Evolutionary conservation across 352 stramenopile species (phyloP), one percentile per base, ranked within the genome.

Genomic region (Phytophthora macrochlamydospora): DNA sequence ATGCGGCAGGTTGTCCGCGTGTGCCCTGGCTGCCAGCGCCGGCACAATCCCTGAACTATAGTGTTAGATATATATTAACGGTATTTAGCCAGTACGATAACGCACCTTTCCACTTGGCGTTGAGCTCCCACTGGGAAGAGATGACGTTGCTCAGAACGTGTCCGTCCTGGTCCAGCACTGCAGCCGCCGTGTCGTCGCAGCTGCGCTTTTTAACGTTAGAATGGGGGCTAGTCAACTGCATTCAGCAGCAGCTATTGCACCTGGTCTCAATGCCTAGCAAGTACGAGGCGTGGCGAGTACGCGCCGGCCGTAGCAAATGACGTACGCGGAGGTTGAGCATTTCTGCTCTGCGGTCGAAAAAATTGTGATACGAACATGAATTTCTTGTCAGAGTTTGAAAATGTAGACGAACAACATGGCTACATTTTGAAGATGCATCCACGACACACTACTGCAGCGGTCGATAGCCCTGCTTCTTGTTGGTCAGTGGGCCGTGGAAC

Each of bases 221-320:
- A 12, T 8, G 8, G 14, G 2, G 29, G 6, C 43, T 7, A 1
- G 6, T 7, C 43, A 49, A 11, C 3, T 29, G 7, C 11, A 28
- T 7, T 7, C 13, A 28, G 6, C 13, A 44, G 48, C 1, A 52
- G 18, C 18, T 14, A 31, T 12, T 12, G 4, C 52, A 86, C 79
- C 80, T 93, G 29, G 94, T 98, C 75, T 99, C 95, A 66, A 99
- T 98, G 18, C 97, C 95, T 52, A 99, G 75, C 7, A 99, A 78
- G 52, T 89, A 94, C 43, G 87, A 87, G 18, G 76, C 62, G 45
- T 43, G 45, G 42, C 79, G 73, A n/a, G 37, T 3, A 33, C 30
- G 30, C 28, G 44, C 30, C 24, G 32, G 6, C 7, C 45, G 59
- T 52, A 40, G 32, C 33, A 51, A 44, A 12, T 33, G 50, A 28